Conservation (phyloP, 2,329 filamentous ascomycete species). For the Cercospora sp. region DNA sequence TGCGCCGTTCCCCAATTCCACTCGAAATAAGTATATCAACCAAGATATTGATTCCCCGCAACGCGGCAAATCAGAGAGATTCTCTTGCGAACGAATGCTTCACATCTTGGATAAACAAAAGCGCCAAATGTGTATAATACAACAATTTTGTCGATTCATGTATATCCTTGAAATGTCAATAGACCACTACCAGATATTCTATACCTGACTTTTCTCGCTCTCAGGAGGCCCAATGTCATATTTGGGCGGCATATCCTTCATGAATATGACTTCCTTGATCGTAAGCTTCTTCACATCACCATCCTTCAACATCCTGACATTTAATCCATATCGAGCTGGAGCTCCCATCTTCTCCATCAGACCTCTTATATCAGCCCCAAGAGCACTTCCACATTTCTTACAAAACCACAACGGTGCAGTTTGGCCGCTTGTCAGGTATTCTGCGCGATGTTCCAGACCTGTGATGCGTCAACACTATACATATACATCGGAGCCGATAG, state of each 20-base stretch:
- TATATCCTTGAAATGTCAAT: neutral
- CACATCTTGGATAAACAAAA: neutral
- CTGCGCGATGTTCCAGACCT: slow-evolving; percentile 22
- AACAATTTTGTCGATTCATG: neutral
- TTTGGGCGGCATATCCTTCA: slow-evolving; percentile 27
- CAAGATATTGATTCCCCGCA: neutral
- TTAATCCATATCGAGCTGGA: slow-evolving; percentile 23
- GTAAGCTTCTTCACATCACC: slow-evolving; percentile 28
- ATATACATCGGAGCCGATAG: too few species aligned
- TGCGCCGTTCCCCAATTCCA: neutral
- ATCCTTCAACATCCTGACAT: slow-evolving; percentile 33
- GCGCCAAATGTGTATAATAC: neutral
- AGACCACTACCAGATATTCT: neutral
- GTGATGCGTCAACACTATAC: neutral
- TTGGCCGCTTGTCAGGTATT: slow-evolving; percentile 27
- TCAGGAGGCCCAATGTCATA: slow-evolving; percentile 18
- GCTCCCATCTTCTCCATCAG: slow-evolving; percentile 17
- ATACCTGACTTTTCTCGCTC: neutral
- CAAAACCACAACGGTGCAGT: slow-evolving; percentile 31
- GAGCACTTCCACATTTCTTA: slow-evolving; percentile 25
- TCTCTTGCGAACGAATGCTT: neutral
- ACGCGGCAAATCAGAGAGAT: neutral
- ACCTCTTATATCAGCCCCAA: slow-evolving; percentile 28
- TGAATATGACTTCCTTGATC: slow-evolving; percentile 20
- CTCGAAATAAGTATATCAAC: neutral